Evolutionary conservation across 331 rosid species (phyloP).

Genomic region (Erythrophleum ivorense): DNA sequence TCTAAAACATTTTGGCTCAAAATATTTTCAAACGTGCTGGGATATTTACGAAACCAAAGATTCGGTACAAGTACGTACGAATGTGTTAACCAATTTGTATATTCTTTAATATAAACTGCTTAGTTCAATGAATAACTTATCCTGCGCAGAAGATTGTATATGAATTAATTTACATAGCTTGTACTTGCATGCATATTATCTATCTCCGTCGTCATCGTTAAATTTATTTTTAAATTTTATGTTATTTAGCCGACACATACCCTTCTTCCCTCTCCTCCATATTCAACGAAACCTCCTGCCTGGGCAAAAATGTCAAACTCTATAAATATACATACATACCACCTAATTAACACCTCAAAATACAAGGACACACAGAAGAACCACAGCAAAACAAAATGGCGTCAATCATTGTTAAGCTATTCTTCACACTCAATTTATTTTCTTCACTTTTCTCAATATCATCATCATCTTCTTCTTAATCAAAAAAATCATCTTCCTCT

Average conservation of each 20-base stretch:
- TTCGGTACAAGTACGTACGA: no score
- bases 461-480: constrained; percentile 14
- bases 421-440: constrained; percentile 35
- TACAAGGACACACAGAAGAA: background rate
- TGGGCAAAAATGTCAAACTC: background rate
- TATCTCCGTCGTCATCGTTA: background rate
- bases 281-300: background rate
- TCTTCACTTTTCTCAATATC: constrained; percentile 48
- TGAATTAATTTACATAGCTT: background rate
- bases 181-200: no score
- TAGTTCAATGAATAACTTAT: no score
- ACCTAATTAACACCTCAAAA: background rate
- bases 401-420: constrained; percentile 11
- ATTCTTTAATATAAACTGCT: no score
- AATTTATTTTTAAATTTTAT: background rate
- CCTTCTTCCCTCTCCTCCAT: background rate
- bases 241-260: background rate
- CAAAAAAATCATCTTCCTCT: background rate
- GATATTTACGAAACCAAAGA: no score
- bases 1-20: no score
- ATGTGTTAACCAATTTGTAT: no score
- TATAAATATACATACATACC: background rate
- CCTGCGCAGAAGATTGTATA: background rate
- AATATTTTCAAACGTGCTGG: no score
- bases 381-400: constrained; percentile 41